phyloP scores from a whole-genome alignment of 2,329 filamentous ascomycete species.

The Xylaria sp. region DNA sequence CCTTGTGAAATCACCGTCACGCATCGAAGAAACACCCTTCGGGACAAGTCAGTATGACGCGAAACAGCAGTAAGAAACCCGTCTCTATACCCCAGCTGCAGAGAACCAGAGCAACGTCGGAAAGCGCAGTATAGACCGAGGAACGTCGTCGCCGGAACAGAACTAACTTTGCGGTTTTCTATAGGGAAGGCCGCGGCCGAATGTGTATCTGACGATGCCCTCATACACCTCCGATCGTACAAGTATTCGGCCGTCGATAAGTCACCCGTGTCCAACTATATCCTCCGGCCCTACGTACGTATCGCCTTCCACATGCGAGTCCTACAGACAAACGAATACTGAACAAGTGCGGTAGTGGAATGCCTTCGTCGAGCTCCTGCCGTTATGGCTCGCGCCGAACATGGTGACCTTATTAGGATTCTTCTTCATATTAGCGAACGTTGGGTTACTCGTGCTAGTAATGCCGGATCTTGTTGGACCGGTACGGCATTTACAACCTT shows the following conservation, averaged over 20 bases:
- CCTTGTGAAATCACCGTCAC: neutral
- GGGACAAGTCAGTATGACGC: slow-evolving; percentile 42
- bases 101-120: neutral
- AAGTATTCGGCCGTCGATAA: slow-evolving; percentile 98
- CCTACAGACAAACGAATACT: slow-evolving; percentile 24
- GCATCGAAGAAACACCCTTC: neutral
- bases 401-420: slow-evolving; percentile 97
- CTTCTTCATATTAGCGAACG: slow-evolving; percentile 88
- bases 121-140: neutral
- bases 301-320: slow-evolving; percentile 5
- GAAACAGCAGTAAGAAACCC: slow-evolving; percentile 45
- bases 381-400: slow-evolving; percentile 96
- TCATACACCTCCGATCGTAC: slow-evolving; percentile 91
- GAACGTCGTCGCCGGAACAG: neutral
- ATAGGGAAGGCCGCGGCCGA: slow-evolving; percentile 65
- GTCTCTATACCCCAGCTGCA: neutral
- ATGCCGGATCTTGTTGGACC: slow-evolving; percentile 92
- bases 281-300: slow-evolving; percentile 92
- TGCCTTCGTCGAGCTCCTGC: slow-evolving; percentile 87
- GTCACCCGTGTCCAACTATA: slow-evolving; percentile 89
- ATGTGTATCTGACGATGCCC: slow-evolving; percentile 86
- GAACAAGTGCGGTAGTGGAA: slow-evolving; percentile 76
- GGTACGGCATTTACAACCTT: slow-evolving; percentile 56
- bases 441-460: slow-evolving; percentile 73
- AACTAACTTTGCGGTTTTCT: slow-evolving; percentile 16